Evolutionary conservation across 2,329 filamentous ascomycete species (phyloP), one percentile per base, ranked within the genome.

Genomic region (Ceratocystis cacaofunesta): DNA sequence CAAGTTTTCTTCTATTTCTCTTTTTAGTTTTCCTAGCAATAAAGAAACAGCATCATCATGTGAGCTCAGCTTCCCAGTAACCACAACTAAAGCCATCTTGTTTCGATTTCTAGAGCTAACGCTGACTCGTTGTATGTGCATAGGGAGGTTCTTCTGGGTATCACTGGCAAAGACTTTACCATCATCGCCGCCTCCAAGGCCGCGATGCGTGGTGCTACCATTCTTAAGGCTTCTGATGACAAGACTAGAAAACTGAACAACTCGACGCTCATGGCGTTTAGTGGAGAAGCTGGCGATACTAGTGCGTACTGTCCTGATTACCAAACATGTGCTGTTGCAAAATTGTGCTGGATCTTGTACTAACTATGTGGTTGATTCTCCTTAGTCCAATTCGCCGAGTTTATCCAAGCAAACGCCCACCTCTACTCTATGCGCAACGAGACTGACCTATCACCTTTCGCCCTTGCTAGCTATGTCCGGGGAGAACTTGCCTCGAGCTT

Each of bases 91-190:
- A 28, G 3, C 30, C 1, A 32, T 58, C 28, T n/a, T 58, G 36
- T 5, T 41, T 41, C 36, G 22, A 63, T 50, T 32, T 15, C 19
- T 32, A 62, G 52, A 62, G 28, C 64, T 55, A 62, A 57, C 19
- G 58, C 4, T 58, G 17, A 36, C 15, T 57, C 61, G 41, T 52
- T 28, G 22, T 15, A 41, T 41, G 36, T 43, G 61, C 62, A 32
- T 68, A 97, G 92, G 94, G 94, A 99, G 85, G 90, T 97, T 76
- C 84, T 99, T 75, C 84, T 99, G 72, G 94, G 94, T 74, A 96
- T 99, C 77, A 96, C 92, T 68, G 95, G 94, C 80, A 96, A 96
- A 82, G 95, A 99, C 84, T 99, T 96, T 77, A 95, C 92, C 79
- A 86, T 99, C 82, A 86, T 99, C 76, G 94, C 91, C 73, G 90